phyloP scores from a whole-genome alignment of 2,329 filamentous ascomycete genomes.

The Cladophialophora carrionii region DNA sequence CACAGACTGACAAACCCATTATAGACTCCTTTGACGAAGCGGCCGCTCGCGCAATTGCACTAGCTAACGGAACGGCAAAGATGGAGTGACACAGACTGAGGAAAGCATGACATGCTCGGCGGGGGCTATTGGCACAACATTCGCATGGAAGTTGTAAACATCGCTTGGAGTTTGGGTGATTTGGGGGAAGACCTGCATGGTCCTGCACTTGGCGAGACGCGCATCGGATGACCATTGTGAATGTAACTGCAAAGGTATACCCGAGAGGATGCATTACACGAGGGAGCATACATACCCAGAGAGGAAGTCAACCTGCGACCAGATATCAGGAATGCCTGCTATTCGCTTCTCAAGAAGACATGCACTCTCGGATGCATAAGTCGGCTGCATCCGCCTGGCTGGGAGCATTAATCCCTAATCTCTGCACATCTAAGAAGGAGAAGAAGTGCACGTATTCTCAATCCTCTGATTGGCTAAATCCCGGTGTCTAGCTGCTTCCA shows the following conservation, averaged over 20 bases:
- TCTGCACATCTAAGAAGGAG: not conserved
- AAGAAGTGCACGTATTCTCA: not conserved
- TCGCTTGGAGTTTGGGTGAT: not conserved
- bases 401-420: not conserved
- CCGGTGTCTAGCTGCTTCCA: not conserved
- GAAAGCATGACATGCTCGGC: not conserved
- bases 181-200: not conserved
- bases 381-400: not conserved
- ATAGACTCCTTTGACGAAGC: constrained; percentile 61
- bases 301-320: not conserved
- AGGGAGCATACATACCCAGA: not conserved
- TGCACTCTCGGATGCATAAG: not conserved
- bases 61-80: constrained; percentile 48
- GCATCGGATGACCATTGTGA: not conserved
- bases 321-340: not conserved
- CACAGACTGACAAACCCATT: constrained; percentile 8
- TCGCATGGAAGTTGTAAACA: not conserved
- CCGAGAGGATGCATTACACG: not conserved
- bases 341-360: not conserved
- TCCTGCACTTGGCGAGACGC: not conserved
- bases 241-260: not conserved
- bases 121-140: not conserved
- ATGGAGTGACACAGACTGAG: constrained; percentile 22
- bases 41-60: constrained; percentile 65
- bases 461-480: not conserved